These are phyloP conservation scores for Kwoniella shivajii DNA, from an alignment of 1,284 basidiomycete genomes.

Conservation along the genomic window DNA sequence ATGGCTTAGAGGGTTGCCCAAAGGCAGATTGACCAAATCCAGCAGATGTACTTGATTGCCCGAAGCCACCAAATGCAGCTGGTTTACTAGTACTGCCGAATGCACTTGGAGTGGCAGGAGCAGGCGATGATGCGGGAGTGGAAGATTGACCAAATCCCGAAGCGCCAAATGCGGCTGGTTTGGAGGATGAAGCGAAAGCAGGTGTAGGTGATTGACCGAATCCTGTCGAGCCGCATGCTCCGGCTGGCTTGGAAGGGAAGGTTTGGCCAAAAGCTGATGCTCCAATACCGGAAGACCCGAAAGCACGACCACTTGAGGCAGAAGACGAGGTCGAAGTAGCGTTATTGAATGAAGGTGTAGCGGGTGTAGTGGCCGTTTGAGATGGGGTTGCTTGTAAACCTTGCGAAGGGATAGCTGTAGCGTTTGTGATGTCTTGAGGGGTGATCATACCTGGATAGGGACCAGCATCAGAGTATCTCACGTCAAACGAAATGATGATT, in stretches of 20 bases:
- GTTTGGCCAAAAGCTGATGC: slow-evolving; percentile 11
- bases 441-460: slow-evolving; percentile 54
- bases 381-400: slow-evolving; percentile 7
- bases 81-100: slow-evolving; percentile 17
- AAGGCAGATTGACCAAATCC: slow-evolving; percentile 25
- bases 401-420: neutral
- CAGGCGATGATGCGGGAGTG: slow-evolving; percentile 15
- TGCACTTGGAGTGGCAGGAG: slow-evolving; percentile 7
- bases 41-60: slow-evolving; percentile 1
- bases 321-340: slow-evolving; percentile 23
- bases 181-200: slow-evolving; percentile 19
- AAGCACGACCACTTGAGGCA: slow-evolving; percentile 2
- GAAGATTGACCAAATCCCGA: slow-evolving; percentile 29
- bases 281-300: slow-evolving; percentile 6
- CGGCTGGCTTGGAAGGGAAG: slow-evolving; percentile 11
- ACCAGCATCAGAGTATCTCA: slow-evolving; percentile 53
- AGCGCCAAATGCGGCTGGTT: slow-evolving; percentile 27
- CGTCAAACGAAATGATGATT: slow-evolving; percentile 57
- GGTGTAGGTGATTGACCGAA: slow-evolving; percentile 21
- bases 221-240: slow-evolving; percentile 17
- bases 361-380: neutral
- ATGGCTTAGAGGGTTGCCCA: slow-evolving; percentile 12
- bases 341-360: slow-evolving; percentile 7
- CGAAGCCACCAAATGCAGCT: slow-evolving; percentile 22
- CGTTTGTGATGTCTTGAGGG: slow-evolving; percentile 16